phyloP scores from a whole-genome alignment of 805 yeast genomes.

The Lipomyces chichibuensis region DNA sequence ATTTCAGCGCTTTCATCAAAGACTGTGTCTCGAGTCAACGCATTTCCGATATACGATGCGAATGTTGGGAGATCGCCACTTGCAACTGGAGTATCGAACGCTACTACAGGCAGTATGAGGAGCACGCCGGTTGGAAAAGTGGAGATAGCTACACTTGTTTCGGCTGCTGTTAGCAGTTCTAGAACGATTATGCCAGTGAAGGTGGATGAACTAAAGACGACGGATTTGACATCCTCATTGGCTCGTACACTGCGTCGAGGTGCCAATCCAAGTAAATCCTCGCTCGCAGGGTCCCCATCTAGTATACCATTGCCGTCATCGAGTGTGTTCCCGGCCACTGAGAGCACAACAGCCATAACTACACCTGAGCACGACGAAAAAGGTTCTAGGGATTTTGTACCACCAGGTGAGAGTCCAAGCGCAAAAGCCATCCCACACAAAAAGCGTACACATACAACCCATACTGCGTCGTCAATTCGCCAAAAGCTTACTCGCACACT shows the following conservation, averaged over 20 bases:
- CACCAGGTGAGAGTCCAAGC: neutral
- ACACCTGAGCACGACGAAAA: neutral
- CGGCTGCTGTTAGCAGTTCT: neutral
- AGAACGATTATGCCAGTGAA: neutral
- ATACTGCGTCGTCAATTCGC: constrained; percentile 11
- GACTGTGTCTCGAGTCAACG: constrained; percentile 22
- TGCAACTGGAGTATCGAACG: neutral
- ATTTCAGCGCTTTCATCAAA: constrained; percentile 15
- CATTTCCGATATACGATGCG: constrained; percentile 1
- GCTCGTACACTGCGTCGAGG: neutral
- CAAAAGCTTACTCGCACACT: constrained; percentile 11
- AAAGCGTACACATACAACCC: neutral
- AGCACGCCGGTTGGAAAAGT: neutral
- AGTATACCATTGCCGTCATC: neutral
- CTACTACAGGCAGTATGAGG: neutral
- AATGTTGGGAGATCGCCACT: neutral
- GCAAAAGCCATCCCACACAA: neutral
- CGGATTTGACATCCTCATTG: neutral
- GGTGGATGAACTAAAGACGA: neutral
- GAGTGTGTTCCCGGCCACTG: neutral
- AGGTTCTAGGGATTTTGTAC: neutral
- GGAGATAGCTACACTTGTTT: neutral
- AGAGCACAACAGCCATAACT: neutral
- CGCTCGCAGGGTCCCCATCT: neutral
- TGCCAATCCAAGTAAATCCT: neutral